Base-by-base conservation (phyloP, 2,329 filamentous ascomycete genomes). In the Emergomyces orientalis region DNA sequence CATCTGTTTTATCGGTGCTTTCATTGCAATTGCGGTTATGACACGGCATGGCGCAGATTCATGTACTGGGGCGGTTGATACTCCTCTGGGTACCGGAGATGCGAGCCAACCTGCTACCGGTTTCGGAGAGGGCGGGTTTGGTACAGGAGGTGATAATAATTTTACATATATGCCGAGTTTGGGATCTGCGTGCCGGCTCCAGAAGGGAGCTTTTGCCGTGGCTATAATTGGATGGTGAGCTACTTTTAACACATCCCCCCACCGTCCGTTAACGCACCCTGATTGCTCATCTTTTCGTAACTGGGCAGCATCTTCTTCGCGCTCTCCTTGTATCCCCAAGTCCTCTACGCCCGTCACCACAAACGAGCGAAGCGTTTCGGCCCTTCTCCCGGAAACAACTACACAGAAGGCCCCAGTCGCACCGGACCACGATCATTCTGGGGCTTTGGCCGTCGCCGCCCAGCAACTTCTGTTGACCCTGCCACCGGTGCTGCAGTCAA, bases 1-100 rank as follows among this genome's bases (percentile, higher is more conserved):
- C 71, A 69, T 94, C 61, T 83, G 83, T 70, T 96, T 96, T 75
- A 78, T 85, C 60, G 90, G 83, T 49, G 85, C 81, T 63, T 94
- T 94, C 79, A 84, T 95, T 71, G 95, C 91, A 71, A 84, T 97
- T 64, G 90, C 91, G 0, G 80, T 87, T 58, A 81, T 90, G 66
- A 92, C 89, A 64, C 83, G 88, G 45, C 77, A 84, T 62, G 91
- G 91, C 45, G 84, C 85, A 0, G 76, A 81, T 65, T 82, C 77
- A 59, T 97, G 92, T 79, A 80, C 77, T 17, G 85, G 85, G 57
- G 77, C 77, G 19, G 81, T 91, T 64, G 78, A 81, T 57, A 93
- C 86, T 19, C 86, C 85, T 7, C 84, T 93, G 61, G 91, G 91
- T 45, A 80, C 73, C 3, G 89, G 88, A 6, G 75, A 82, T 8